Evolutionary conservation across 805 yeast species (phyloP), one percentile per base, ranked within the genome.

Genomic region (Nakazawaea anatomiae): DNA sequence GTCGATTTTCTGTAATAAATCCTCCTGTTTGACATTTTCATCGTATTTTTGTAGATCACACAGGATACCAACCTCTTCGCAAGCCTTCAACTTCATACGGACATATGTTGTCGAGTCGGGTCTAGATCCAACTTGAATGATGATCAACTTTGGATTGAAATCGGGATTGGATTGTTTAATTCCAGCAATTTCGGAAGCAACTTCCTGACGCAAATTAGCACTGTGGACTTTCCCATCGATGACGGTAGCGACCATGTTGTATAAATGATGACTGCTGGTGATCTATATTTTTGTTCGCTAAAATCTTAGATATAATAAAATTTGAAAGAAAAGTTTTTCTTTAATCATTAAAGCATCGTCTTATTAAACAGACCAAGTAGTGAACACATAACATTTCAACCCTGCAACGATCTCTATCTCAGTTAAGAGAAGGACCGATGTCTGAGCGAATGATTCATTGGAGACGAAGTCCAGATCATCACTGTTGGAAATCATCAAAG

Each of bases 91-190:
- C 66, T 87, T 87, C 89, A 85, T 86, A 56, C 81, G 77, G 44
- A 87, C 91, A 66, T 87, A 87, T 3, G 89, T 85, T n/a, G 85
- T 72, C 10, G 94, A 86, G 61, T 87, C 96, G 27, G 85, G 85
- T 65, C 92, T 75, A 29, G 72, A 70, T 51, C 95, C 96, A 27
- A 87, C 86, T 69, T 87, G 96, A 56, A 87, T 73, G 56, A 87
- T 87, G 54, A 82, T 73, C 61, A 87, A 71, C 42, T 73, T 75
- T 32, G 96, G 94, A 55, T 72, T 70, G 66, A 87, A 86, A 45
- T 71, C 72, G 12, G 83, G 76, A 56, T 77, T 72, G 35, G 68
- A 63, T 9, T 65, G 54, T 62, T 78, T 76, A 51, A 76, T 57
- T 49, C 62, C 60, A 12, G 52, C 32, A 59, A 80, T 76, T 44